Evolutionary conservation across 2,329 filamentous ascomycete species (phyloP), one percentile per base, ranked within the genome.

Genomic region (Parascedosporium putredinis): DNA sequence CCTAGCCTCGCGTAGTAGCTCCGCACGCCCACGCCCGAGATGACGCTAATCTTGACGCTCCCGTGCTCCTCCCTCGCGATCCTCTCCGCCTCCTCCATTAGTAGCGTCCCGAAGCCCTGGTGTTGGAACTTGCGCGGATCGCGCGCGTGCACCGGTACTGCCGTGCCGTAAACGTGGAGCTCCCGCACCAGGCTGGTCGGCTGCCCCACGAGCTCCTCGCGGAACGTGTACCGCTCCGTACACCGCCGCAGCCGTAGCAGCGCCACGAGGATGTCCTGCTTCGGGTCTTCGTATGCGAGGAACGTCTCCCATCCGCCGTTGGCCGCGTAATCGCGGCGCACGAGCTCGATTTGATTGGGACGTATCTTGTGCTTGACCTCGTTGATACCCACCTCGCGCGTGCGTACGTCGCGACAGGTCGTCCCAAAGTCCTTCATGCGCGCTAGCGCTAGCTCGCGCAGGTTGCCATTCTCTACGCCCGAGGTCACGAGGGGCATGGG

Each of bases 301-400:
- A 98, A 98, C 0, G 93, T 98, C 68, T 98, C 93, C 93, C 93
- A 98, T 22, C 93, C 94, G 34, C 86, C 90, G 63, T 98, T 98
- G 57, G 93, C 93, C 0, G 81, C 78, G 66, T 98, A 98, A 69
- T 98, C 93, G 56, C 93, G 79, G 23, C 93, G 84, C 25, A 98
- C 84, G 18, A 98, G 81, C 71, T 98, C 93, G 52, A 98, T 87
- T 64, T 98, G 91, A 56, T 90, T 94, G 0, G 93, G 93, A 1
- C 91, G 79, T 57, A 98, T 96, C 73, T 97, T 97, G 74, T 98
- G 84, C 73, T 98, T 98, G 56, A 98, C 91, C 69, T 98, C 93
- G 65, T 98, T 98, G 68, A 98, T 90, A 52, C 93, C 93, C 22
- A 98, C 93, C 69, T 98, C 93, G 53, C 93, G 82, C 2, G 93